Evolutionary conservation across 2,329 filamentous ascomycete species (phyloP).

Genomic region (Penicillium sp.): DNA sequence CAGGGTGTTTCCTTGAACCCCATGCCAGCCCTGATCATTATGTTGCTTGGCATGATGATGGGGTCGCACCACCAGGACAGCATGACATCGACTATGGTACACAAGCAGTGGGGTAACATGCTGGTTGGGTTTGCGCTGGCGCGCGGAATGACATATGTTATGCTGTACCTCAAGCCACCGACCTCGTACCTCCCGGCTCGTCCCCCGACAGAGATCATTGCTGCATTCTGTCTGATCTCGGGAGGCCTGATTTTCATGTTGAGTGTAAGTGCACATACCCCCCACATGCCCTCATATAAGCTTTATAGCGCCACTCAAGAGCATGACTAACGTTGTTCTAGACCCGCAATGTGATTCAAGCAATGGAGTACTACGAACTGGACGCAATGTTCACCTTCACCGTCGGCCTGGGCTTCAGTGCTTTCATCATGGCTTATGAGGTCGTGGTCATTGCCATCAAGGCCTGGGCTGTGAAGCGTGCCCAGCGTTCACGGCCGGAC

Average conservation of each 20-base stretch:
- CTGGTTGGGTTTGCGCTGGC: conserved; percentile 78
- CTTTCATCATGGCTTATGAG: conserved; percentile 81
- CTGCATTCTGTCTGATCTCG: conserved; percentile 80
- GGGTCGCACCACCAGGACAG: conserved; percentile 81
- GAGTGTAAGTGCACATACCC: conserved; percentile 61
- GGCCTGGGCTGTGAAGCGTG: conserved; percentile 70
- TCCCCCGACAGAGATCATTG: conserved; percentile 85
- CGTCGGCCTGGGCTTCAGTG: conserved; percentile 78
- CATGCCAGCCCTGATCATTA: conserved; percentile 79
- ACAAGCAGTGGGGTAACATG: conserved; percentile 89
- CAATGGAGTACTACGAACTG: conserved; percentile 73
- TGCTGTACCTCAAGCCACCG: conserved; percentile 77
- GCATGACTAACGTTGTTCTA: conserved; percentile 38
- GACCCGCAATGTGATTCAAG: conserved; percentile 72
- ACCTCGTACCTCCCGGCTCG: conserved; percentile 76
- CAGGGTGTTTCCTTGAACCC: conserved; percentile 82
- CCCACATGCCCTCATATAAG: background rate
- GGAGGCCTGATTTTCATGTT: conserved; percentile 92
- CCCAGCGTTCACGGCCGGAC: conserved; percentile 33
- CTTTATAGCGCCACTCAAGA: background rate
- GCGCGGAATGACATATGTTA: conserved; percentile 74
- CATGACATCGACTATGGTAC: conserved; percentile 86
- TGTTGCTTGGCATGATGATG: conserved; percentile 93
- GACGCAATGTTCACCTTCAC: conserved; percentile 95
- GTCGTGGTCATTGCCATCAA: conserved; percentile 78